A percentile compares a stretch with the other conserved stretches of the same genome.
phyloP scores from a whole-genome alignment of 2,329 filamentous ascomycete species.

The Botryotinia narcissicola region DNA sequence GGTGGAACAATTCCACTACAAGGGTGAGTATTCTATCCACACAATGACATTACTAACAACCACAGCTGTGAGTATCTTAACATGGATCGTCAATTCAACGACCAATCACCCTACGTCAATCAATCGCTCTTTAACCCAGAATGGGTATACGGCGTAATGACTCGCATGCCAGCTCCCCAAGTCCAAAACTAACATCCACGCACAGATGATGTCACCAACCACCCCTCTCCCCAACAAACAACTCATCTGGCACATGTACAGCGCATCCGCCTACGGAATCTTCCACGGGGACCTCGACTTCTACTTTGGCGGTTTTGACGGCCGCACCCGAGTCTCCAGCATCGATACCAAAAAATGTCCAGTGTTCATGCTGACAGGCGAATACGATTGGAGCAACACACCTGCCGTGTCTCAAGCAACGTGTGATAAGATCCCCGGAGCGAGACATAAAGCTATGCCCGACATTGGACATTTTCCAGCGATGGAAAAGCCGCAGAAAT shows the following conservation, averaged over 20 bases:
- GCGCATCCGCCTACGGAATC: slow-evolving; percentile 49
- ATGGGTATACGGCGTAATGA: slow-evolving; percentile 8
- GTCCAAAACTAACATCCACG: background rate
- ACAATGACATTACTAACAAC: background rate
- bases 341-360: slow-evolving; percentile 50
- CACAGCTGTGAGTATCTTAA: slow-evolving; percentile 3
- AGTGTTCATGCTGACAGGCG: slow-evolving; percentile 50
- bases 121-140: slow-evolving; percentile 7
- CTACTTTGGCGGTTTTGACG: slow-evolving; percentile 51
- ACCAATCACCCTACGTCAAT: slow-evolving; percentile 4
- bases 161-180: background rate
- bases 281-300: slow-evolving; percentile 53
- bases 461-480: slow-evolving; percentile 11
- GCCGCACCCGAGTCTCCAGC: slow-evolving; percentile 43
- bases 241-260: slow-evolving; percentile 51
- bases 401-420: slow-evolving; percentile 22
- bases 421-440: background rate
- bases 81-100: slow-evolving; percentile 5
- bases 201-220: slow-evolving; percentile 7
- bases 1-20: slow-evolving; percentile 48
- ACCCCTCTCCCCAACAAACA: slow-evolving; percentile 38
- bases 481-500: background rate
- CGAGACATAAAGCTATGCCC: background rate
- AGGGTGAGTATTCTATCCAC: slow-evolving; percentile 35
- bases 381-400: slow-evolving; percentile 29